phyloP scores from a whole-genome alignment of 352 stramenopile genomes.

The Phytophthora ramorum region DNA sequence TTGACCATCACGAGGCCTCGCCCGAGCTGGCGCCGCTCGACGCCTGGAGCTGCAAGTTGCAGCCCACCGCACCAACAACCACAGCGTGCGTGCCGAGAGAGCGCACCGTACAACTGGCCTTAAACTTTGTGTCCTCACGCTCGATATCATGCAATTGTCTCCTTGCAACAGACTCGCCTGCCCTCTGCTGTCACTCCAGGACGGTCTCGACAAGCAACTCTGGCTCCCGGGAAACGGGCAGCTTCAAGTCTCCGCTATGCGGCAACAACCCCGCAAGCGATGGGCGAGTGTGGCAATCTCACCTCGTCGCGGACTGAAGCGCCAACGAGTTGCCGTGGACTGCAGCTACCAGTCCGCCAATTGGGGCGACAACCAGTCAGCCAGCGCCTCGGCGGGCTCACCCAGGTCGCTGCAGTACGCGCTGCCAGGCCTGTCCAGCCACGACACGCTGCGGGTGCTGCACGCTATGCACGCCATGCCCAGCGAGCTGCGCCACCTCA shows the following conservation, averaged over 20 bases:
- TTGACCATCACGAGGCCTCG: conserved; percentile 29
- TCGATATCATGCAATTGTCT: conserved; percentile 13
- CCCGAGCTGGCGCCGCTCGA: conserved; percentile 27
- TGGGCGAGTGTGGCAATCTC: conserved; percentile 18
- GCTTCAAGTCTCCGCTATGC: conserved; percentile 2
- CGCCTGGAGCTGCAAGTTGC: conserved; percentile 33
- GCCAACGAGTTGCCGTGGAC: conserved; percentile 28
- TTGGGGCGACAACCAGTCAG: not conserved
- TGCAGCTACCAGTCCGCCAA: conserved; percentile 10
- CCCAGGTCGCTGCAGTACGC: conserved; percentile 50
- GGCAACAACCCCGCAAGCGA: conserved; percentile 21
- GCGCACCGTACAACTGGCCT: conserved; percentile 13
- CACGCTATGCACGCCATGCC: conserved; percentile 44
- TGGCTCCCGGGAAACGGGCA: not conserved
- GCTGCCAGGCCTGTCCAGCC: conserved; percentile 42
- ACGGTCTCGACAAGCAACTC: conserved; percentile 7
- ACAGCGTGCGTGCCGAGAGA: conserved; percentile 28
- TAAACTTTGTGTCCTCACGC: conserved; percentile 15
- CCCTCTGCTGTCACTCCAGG: conserved; percentile 29
- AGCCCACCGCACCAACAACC: conserved; percentile 7
- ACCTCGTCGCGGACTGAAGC: conserved; percentile 19
- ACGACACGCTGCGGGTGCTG: conserved; percentile 44
- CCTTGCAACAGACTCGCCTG: not conserved
- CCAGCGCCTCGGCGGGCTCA: conserved; percentile 12
- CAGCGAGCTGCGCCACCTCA: conserved; percentile 50